phyloP scores from a whole-genome alignment of 352 stramenopile species.

The Phytophthora cactorum region DNA sequence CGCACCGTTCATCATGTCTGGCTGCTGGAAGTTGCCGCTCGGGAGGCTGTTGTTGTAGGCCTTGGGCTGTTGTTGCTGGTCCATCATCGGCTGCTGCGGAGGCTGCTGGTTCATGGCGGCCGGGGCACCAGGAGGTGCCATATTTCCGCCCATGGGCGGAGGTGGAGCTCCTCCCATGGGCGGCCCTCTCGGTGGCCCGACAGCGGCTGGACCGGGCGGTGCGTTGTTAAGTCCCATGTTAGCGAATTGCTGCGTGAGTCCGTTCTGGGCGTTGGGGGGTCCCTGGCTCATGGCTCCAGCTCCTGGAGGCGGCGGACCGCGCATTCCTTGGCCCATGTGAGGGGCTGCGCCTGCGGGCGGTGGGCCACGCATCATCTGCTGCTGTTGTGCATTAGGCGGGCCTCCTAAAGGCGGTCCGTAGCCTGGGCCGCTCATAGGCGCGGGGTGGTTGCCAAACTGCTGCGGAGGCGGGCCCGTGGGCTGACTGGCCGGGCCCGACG shows the following conservation, averaged over 20 bases:
- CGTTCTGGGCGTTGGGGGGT: slow-evolving; percentile 32
- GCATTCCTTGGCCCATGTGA: slow-evolving; percentile 37
- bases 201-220: slow-evolving; percentile 34
- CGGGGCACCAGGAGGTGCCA: slow-evolving; percentile 25
- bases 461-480: slow-evolving; percentile 35
- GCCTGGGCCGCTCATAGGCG: slow-evolving; percentile 42
- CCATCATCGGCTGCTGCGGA: slow-evolving; percentile 28
- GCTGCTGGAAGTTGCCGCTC: slow-evolving; percentile 87
- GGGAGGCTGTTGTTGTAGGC: slow-evolving; percentile 49
- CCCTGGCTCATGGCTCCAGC: slow-evolving; percentile 16
- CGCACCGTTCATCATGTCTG: slow-evolving; percentile 77
- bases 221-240: slow-evolving; percentile 72
- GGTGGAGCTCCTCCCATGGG: slow-evolving; percentile 39
- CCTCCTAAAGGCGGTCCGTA: slow-evolving; percentile 28
- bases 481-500: slow-evolving; percentile 40
- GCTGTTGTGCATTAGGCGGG: slow-evolving; percentile 20
- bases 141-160: slow-evolving; percentile 46
- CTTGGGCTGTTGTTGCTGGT: slow-evolving; percentile 29
- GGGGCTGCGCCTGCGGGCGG: slow-evolving; percentile 23
- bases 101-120: slow-evolving; percentile 33
- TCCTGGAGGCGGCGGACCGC: slow-evolving; percentile 24
- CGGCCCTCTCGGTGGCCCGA: slow-evolving; percentile 26
- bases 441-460: slow-evolving; percentile 24
- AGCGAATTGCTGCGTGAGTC: slow-evolving; percentile 65
- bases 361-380: slow-evolving; percentile 33